Conservation (phyloP, 768 basidiomycete species). For the Mrakia blollopis region DNA sequence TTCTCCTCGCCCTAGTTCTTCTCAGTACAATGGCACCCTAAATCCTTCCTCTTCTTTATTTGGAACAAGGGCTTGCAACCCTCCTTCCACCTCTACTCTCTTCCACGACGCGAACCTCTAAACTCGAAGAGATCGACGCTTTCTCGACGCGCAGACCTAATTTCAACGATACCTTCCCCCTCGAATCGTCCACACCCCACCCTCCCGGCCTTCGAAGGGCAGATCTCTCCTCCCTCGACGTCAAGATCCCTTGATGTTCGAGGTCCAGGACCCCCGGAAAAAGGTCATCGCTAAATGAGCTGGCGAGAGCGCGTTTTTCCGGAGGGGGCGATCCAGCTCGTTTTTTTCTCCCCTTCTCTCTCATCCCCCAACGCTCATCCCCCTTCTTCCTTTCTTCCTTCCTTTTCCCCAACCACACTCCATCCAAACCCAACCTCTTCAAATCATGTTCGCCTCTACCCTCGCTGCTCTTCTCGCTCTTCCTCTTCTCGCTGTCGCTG, state of each 20-base stretch:
- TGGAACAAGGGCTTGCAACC: too few species aligned
- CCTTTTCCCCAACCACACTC: background rate
- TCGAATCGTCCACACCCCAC: background rate
- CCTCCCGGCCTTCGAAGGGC: background rate
- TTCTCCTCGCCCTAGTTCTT: too few species aligned
- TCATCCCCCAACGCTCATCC: too few species aligned
- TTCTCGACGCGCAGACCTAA: background rate
- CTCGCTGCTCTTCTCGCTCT: conserved; percentile 10
- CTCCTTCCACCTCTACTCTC: background rate
- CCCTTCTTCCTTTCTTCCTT: background rate
- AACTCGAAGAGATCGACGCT: background rate
- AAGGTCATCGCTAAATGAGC: background rate
- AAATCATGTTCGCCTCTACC: conserved; percentile 9
- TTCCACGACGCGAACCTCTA: background rate
- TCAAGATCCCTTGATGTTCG: background rate
- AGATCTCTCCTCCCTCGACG: background rate
- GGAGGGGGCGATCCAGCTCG: background rate
- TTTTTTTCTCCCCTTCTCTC: too few species aligned
- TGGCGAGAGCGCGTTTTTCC: background rate
- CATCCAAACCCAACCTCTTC: background rate
- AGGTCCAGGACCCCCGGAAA: background rate
- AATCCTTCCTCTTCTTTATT: too few species aligned
- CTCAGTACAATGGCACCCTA: too few species aligned
- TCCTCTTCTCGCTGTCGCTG: conserved; percentile 9
- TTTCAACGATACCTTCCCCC: background rate